These are phyloP conservation scores for Pestalotiopsis fici DNA, from an alignment of 2,329 filamentous ascomycete species.

Conservation along the genomic window DNA sequence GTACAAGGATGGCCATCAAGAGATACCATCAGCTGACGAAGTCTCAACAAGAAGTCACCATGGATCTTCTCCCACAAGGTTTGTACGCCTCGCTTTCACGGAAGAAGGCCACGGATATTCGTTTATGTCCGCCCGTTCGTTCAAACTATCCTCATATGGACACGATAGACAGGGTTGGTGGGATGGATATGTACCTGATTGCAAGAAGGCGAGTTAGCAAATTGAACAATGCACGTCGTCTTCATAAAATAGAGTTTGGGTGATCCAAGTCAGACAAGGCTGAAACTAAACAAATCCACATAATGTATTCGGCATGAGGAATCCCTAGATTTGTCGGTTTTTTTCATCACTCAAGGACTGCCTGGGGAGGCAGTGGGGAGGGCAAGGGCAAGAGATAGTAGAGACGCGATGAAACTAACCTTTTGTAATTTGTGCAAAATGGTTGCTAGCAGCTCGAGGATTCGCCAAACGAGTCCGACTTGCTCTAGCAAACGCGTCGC, in stretches of 20 bases:
- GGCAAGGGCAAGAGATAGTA: constrained; percentile 10
- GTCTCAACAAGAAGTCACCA: constrained; percentile 63
- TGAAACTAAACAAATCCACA: constrained; percentile 70
- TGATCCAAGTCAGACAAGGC: constrained; percentile 62
- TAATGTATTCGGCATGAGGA: constrained; percentile 68
- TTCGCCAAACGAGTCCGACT: not conserved
- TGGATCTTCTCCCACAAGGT: constrained; percentile 53
- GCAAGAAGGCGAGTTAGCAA: constrained; percentile 35
- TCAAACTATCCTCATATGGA: constrained; percentile 63
- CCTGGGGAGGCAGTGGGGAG: constrained; percentile 3
- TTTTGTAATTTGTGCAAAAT: constrained; percentile 33
- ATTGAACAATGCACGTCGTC: constrained; percentile 15
- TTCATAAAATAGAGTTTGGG: constrained; percentile 20
- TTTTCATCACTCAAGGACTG: constrained; percentile 56
- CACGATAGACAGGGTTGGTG: constrained; percentile 15
- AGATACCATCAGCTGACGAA: constrained; percentile 63
- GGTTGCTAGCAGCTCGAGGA: not conserved
- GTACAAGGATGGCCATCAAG: not conserved
- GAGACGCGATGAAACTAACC: constrained; percentile 36
- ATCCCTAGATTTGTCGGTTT: constrained; percentile 62
- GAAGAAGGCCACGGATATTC: constrained; percentile 50
- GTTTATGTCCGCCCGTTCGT: constrained; percentile 72
- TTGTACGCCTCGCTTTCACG: constrained; percentile 63
- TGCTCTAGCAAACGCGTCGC: not conserved
- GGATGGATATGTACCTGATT: constrained; percentile 42